phyloP scores from a whole-genome alignment of 345 rosid genomes.

The Eucalyptus sp. region DNA sequence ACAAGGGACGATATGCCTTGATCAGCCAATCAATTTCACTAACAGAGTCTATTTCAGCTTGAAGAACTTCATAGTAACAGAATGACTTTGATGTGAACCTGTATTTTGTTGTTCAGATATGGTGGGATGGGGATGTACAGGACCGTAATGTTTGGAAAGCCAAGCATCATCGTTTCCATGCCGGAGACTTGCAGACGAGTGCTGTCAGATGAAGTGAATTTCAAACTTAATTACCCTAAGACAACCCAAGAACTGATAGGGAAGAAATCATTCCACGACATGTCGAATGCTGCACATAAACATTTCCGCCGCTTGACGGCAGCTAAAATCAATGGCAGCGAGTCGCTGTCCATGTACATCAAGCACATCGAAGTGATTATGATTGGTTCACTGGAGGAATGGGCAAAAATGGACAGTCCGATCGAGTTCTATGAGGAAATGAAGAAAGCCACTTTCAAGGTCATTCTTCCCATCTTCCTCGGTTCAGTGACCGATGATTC shows the following conservation, averaged over 20 bases:
- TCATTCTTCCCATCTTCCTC: slow-evolving; percentile 16
- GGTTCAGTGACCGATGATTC: slow-evolving; percentile 6
- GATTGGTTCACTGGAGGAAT: slow-evolving; percentile 6
- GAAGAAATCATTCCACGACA: slow-evolving; percentile 16
- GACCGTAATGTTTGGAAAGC: slow-evolving; percentile 25
- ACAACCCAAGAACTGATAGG: slow-evolving; percentile 16
- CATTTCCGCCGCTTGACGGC: slow-evolving; percentile 41
- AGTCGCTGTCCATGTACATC: slow-evolving; percentile 35
- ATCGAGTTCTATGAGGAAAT: slow-evolving; percentile 20
- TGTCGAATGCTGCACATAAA: slow-evolving; percentile 42
- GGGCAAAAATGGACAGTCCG: slow-evolving; percentile 3
- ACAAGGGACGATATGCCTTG: neutral
- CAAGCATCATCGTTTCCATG: slow-evolving; percentile 17
- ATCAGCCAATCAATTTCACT: neutral
- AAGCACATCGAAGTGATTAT: slow-evolving; percentile 22
- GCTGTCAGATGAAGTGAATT: slow-evolving; percentile 18
- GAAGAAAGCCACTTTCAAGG: slow-evolving; percentile 15
- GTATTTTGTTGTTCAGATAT: slow-evolving; percentile 4
- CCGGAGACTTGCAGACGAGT: slow-evolving; percentile 22
- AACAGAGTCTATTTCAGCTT: neutral
- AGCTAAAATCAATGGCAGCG: slow-evolving; percentile 39
- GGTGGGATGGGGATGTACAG: slow-evolving; percentile 20
- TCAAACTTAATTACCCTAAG: slow-evolving; percentile 19
- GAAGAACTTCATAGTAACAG: neutral
- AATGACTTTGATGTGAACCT: neutral